A percentile compares a stretch with the other conserved stretches of the same genome.
Conservation (phyloP, 192 early-diverging fungal species). For the Gigaspora rosea region DNA sequence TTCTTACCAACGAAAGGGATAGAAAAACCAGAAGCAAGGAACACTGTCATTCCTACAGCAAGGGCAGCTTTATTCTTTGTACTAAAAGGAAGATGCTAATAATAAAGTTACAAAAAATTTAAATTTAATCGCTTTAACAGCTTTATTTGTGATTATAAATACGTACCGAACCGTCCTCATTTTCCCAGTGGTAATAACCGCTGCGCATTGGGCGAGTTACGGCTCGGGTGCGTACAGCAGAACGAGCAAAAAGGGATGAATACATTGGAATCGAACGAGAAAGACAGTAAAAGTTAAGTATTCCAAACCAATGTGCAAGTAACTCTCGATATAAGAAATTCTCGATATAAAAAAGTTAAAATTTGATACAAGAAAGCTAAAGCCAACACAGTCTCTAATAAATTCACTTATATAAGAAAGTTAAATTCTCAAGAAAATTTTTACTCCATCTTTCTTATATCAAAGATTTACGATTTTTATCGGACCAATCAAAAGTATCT, state of each 20-base stretch:
- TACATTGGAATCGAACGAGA: neutral
- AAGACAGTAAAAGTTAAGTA: neutral
- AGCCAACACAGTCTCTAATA: too few relatives aligned
- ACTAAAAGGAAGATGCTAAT: conserved; percentile 61
- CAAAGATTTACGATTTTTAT: too few relatives aligned
- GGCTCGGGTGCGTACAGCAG: conserved; percentile 42
- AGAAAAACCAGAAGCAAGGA: conserved; percentile 56
- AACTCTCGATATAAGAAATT: too few relatives aligned
- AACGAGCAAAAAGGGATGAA: conserved; percentile 38
- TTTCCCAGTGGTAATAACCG: conserved; percentile 43
- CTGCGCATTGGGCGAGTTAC: conserved; percentile 41
- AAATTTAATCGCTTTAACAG: neutral
- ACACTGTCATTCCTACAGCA: conserved; percentile 52
- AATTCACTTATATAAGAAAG: too few relatives aligned
- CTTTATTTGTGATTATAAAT: neutral
- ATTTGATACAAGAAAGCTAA: too few relatives aligned
- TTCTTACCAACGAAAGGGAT: conserved; percentile 53
- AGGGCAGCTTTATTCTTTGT: conserved; percentile 61
- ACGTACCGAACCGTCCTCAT: conserved; percentile 38
- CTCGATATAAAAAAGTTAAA: too few relatives aligned
- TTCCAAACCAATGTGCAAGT: neutral
- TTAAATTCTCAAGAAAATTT: too few relatives aligned
- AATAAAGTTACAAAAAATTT: neutral
- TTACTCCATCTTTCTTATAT: too few relatives aligned
- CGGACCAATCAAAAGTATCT: too few relatives aligned